phyloP scores from a whole-genome alignment of 2,329 filamentous ascomycete genomes.

The Aureobasidium sp. region DNA sequence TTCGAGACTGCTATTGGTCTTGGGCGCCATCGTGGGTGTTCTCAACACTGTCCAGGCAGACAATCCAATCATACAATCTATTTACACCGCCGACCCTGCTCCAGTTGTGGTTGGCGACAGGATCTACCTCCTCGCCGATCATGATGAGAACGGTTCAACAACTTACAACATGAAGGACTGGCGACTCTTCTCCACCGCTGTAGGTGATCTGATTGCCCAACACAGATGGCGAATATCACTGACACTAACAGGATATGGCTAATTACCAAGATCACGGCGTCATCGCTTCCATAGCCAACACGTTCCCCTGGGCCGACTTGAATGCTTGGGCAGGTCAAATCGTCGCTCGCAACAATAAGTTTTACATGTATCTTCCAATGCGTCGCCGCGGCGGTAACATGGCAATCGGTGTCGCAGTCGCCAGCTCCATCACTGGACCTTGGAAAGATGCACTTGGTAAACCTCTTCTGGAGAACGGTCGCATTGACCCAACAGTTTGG shows the following conservation, averaged over 20 bases:
- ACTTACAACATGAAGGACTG: conserved; percentile 22
- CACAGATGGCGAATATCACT: background rate
- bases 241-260: background rate
- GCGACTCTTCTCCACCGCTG: conserved; percentile 15
- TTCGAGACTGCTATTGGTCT: background rate
- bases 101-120: conserved; percentile 18
- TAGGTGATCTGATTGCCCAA: background rate
- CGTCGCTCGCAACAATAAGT: conserved; percentile 18
- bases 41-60: background rate
- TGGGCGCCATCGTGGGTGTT: background rate
- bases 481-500: conserved; percentile 19
- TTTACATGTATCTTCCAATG: conserved; percentile 20
- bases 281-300: conserved; percentile 2
- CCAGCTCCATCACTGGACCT: conserved; percentile 15
- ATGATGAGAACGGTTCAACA: conserved; percentile 18
- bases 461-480: conserved; percentile 18
- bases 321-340: conserved; percentile 20
- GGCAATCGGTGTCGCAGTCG: conserved; percentile 21
- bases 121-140: conserved; percentile 19
- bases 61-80: conserved; percentile 3
- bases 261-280: conserved; percentile 6
- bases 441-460: conserved; percentile 22
- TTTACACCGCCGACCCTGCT: conserved; percentile 20
- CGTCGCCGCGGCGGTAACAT: background rate
- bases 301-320: conserved; percentile 2